phyloP scores from a whole-genome alignment of 495 filamentous ascomycete genomes.

The Copromyces sp. region DNA sequence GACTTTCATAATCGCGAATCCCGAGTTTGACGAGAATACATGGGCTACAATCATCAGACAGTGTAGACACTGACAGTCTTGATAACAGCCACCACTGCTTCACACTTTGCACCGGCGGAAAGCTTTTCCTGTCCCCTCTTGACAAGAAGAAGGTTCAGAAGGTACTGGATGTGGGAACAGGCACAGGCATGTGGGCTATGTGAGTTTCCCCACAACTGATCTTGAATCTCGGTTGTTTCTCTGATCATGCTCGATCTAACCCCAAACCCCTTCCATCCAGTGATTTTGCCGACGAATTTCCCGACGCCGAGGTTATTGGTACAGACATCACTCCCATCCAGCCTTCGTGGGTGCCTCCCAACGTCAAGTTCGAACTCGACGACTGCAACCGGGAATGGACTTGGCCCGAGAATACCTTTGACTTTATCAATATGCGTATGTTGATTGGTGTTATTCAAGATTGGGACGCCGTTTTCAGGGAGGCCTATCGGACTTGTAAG shows the following conservation, averaged over 20 bases:
- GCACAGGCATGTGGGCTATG: constrained; percentile 36
- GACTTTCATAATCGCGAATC: not conserved
- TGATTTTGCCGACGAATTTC: constrained; percentile 26
- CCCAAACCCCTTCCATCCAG: not conserved
- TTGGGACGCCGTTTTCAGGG: constrained; percentile 36
- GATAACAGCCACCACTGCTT: constrained; percentile 16
- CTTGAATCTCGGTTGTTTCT: not conserved
- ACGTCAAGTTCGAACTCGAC: constrained; percentile 39
- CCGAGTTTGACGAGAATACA: not conserved
- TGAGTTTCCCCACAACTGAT: not conserved
- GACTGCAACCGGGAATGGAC: constrained; percentile 39
- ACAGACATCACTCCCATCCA: constrained; percentile 41
- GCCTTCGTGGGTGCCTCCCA: constrained; percentile 30
- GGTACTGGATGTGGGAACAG: constrained; percentile 57
- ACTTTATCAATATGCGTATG: constrained; percentile 47
- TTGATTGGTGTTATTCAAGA: constrained; percentile 39
- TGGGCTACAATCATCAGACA: not conserved
- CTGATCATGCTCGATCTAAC: not conserved
- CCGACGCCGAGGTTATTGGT: constrained; percentile 36
- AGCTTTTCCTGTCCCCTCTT: constrained; percentile 46
- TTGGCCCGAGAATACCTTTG: constrained; percentile 37
- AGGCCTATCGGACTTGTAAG: constrained; percentile 16
- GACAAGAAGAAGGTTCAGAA: constrained; percentile 26
- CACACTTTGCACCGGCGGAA: constrained; percentile 36
- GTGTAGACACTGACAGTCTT: not conserved